phyloP scores from a whole-genome alignment of 1,284 basidiomycete genomes.

The Thelephora terrestris region DNA sequence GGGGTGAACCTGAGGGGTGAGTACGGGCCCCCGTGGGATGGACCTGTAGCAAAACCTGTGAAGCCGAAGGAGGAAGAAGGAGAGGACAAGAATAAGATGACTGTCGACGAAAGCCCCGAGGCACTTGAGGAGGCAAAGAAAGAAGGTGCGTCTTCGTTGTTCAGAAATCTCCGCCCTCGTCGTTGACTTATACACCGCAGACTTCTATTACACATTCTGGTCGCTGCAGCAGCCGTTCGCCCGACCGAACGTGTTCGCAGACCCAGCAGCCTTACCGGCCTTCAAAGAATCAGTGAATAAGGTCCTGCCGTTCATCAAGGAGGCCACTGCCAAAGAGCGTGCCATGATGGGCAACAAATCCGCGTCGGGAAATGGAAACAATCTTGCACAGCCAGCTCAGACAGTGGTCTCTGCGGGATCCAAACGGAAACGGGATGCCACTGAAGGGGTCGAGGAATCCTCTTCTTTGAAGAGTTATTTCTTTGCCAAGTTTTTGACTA shows the following conservation, averaged over 20 bases:
- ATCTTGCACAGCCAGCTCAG: no score
- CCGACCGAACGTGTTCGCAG: conserved; percentile 52
- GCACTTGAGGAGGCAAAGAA: conserved; percentile 26
- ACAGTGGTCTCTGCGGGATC: conserved; percentile 28
- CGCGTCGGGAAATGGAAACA: conserved; percentile 22
- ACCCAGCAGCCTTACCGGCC: conserved; percentile 39
- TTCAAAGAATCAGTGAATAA: conserved; percentile 63
- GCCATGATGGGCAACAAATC: conserved; percentile 65
- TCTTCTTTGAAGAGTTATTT: conserved; percentile 61
- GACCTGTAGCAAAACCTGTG: conserved; percentile 31
- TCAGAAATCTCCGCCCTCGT: conserved; percentile 1
- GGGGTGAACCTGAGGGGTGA: conserved; percentile 86
- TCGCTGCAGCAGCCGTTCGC: conserved; percentile 73
- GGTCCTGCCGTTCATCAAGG: conserved; percentile 68
- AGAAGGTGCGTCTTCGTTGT: conserved; percentile 38
- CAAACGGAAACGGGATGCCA: conserved; percentile 54
- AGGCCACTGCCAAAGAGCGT: conserved; percentile 75
- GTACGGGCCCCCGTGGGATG: conserved; percentile 73
- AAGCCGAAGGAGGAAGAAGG: conserved; percentile 20
- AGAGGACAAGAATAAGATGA: conserved; percentile 16
- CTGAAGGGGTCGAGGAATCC: conserved; percentile 33
- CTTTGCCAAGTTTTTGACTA: conserved; percentile 87
- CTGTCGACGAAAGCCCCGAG: conserved; percentile 21
- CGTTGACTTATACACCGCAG: conserved; percentile 26
- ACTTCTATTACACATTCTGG: conserved; percentile 82